These are phyloP conservation scores for Candida bentonensis DNA, from an alignment of 805 yeast species.

Conservation along the genomic window DNA sequence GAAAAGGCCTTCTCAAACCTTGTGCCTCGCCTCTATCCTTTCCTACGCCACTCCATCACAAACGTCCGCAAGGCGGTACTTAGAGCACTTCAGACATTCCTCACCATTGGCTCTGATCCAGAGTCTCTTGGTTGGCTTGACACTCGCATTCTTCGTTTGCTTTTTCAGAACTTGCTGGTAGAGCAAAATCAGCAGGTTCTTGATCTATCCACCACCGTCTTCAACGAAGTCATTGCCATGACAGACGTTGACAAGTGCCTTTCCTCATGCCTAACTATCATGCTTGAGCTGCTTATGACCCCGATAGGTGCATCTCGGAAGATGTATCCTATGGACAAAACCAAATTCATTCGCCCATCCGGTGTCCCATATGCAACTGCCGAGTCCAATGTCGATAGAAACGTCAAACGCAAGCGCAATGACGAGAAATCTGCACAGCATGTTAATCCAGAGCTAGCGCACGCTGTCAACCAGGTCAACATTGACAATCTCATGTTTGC, in stretches of 20 bases:
- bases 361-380: constrained; percentile 30
- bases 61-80: constrained; percentile 83
- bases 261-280: neutral
- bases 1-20: constrained; percentile 52
- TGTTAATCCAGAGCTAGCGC: constrained; percentile 3
- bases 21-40: constrained; percentile 88
- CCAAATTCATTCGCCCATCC: constrained; percentile 67
- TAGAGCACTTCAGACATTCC: constrained; percentile 64
- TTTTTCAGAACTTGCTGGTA: constrained; percentile 75
- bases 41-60: constrained; percentile 82
- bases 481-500: constrained; percentile 85
- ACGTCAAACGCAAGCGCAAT: constrained; percentile 8
- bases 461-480: constrained; percentile 34
- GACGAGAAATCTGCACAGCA: constrained; percentile 15
- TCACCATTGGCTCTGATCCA: constrained; percentile 30
- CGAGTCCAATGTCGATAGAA: constrained; percentile 11
- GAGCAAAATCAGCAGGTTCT: constrained; percentile 77
- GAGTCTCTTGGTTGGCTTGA: constrained; percentile 56
- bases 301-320: constrained; percentile 91
- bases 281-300: constrained; percentile 55
- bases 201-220: constrained; percentile 47
- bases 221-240: constrained; percentile 33
- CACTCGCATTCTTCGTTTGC: constrained; percentile 53
- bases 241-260: neutral
- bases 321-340: constrained; percentile 68